A percentile compares a stretch with the other conserved stretches of the same genome.
phyloP scores from a whole-genome alignment of 1,139 yeast species.

The Taiozyma sp. region DNA sequence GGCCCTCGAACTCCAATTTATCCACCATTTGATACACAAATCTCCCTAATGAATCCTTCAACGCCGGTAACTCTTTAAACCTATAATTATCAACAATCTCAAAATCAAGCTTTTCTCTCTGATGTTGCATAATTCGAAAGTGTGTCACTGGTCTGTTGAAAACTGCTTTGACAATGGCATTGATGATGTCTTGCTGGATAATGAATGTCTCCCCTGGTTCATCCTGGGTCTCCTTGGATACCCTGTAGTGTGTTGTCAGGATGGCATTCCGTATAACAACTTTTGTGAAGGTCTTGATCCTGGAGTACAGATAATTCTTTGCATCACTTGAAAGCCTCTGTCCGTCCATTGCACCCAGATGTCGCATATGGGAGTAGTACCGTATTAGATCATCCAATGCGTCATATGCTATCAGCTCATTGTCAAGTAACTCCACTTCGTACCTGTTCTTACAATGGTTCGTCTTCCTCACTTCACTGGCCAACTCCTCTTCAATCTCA shows the following conservation, averaged over 20 bases:
- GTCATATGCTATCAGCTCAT: background rate
- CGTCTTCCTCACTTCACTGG: background rate
- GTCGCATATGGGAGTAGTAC: background rate
- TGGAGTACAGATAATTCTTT: background rate
- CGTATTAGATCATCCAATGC: background rate
- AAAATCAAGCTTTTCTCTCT: background rate
- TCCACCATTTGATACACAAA: background rate
- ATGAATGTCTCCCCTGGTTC: background rate
- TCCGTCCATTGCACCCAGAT: background rate
- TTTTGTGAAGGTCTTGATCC: background rate
- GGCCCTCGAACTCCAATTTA: background rate
- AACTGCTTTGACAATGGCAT: background rate
- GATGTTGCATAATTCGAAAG: background rate
- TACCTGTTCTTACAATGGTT: background rate
- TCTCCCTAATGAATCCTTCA: background rate
- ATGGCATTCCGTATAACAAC: background rate
- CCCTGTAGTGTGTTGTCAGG: background rate
- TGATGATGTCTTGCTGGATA: background rate
- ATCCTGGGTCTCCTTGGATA: background rate
- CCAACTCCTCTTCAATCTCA: conserved; percentile 36
- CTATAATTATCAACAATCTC: background rate
- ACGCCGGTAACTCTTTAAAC: background rate
- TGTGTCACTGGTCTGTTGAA: background rate
- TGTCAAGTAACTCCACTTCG: background rate
- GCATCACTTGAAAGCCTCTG: background rate